phyloP scores from a whole-genome alignment of 257 asterid species.

The Nicotiana paniculata region DNA sequence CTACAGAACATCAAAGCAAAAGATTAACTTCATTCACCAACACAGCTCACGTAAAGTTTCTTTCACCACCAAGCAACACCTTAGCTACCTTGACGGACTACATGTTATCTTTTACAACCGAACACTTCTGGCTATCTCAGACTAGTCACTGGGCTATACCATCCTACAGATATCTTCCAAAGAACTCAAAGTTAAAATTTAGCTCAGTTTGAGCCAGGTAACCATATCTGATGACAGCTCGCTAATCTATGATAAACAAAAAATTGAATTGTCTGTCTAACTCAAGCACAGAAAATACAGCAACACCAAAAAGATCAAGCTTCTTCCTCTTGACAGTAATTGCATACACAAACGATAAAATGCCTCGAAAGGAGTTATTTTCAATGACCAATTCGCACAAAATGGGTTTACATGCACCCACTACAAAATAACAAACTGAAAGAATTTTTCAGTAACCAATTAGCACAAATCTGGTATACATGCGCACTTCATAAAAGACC shows the following conservation, averaged over 20 bases:
- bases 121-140: not conserved
- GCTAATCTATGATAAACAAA: not conserved
- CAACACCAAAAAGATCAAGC: not conserved
- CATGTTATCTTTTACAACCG: not conserved
- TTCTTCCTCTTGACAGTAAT: not conserved
- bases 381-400: not conserved
- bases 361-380: not conserved
- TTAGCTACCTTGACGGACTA: not conserved
- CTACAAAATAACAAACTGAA: not conserved
- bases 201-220: not conserved
- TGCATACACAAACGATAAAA: not conserved
- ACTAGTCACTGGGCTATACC: not conserved
- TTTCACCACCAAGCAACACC: not conserved
- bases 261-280: not conserved
- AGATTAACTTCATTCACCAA: not conserved
- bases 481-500: not conserved
- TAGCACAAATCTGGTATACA: not conserved
- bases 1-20: not conserved
- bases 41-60: not conserved
- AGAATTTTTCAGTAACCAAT: not conserved
- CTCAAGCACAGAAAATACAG: not conserved
- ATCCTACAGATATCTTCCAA: not conserved
- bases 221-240: not conserved
- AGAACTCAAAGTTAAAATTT: not conserved
- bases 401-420: not conserved